Evolutionary conservation across 2,329 filamentous ascomycete species (phyloP).

Genomic region (Didymellaceae sp.): DNA sequence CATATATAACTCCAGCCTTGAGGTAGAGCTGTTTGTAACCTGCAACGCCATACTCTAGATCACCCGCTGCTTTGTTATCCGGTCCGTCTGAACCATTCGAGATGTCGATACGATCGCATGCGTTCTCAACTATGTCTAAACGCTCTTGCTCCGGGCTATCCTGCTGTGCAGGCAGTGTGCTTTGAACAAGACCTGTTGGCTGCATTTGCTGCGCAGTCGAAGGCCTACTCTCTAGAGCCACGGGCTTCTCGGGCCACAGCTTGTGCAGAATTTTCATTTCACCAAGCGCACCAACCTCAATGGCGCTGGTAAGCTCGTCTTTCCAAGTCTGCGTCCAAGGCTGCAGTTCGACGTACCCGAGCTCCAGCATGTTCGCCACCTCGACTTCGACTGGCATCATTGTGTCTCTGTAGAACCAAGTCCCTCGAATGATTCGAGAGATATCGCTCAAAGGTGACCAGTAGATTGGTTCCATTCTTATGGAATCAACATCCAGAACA

Average conservation of each 20-base stretch:
- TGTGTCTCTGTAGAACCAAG: conserved; percentile 97
- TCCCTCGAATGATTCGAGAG: conserved; percentile 80
- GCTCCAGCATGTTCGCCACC: conserved; percentile 90
- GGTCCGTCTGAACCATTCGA: conserved; percentile 53
- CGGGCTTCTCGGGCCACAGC: conserved; percentile 76
- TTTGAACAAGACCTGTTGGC: conserved; percentile 40
- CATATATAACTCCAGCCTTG: conserved; percentile 85
- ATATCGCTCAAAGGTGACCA: conserved; percentile 95
- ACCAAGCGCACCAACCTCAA: conserved; percentile 86
- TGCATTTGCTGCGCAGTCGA: conserved; percentile 46
- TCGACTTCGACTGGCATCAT: conserved; percentile 87
- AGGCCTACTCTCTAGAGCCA: conserved; percentile 55
- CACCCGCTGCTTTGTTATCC: conserved; percentile 58
- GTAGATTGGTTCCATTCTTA: conserved; percentile 93
- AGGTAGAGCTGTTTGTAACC: conserved; percentile 66
- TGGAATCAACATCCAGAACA: conserved; percentile 67
- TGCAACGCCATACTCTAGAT: conserved; percentile 51
- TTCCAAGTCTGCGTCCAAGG: conserved; percentile 93
- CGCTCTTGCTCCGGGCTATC: conserved; percentile 54
- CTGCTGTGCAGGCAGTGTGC: conserved; percentile 41
- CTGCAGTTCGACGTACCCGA: conserved; percentile 84
- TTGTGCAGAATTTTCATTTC: conserved; percentile 89
- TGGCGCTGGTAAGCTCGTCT: conserved; percentile 87
- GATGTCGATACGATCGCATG: conserved; percentile 57
- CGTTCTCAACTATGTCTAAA: conserved; percentile 52